Evolutionary conservation across 2,329 filamentous ascomycete genomes (phyloP).

Genomic region (Ceratocystis eucalypticola): DNA sequence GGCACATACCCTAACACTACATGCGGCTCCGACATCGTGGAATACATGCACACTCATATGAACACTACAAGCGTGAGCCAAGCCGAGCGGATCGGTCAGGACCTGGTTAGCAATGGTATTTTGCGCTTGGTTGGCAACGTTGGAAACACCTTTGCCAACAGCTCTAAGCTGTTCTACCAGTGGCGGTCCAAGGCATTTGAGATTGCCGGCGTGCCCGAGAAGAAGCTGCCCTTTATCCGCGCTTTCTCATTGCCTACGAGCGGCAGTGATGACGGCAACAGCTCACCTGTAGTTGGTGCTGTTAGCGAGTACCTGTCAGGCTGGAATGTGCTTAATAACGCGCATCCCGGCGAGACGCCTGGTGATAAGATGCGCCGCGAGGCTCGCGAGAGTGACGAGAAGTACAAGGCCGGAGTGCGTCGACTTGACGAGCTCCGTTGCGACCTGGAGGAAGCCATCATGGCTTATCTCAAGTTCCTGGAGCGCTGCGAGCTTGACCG

Average conservation of each 20-base stretch:
- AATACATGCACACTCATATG: constrained; percentile 86
- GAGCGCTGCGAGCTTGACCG: constrained; percentile 94
- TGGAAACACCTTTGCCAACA: constrained; percentile 91
- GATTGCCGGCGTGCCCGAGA: constrained; percentile 74
- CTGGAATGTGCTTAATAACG: constrained; percentile 63
- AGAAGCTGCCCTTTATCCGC: constrained; percentile 58
- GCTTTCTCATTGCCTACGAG: constrained; percentile 59
- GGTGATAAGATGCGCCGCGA: constrained; percentile 76
- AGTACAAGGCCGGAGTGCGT: constrained; percentile 75
- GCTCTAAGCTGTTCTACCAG: constrained; percentile 93
- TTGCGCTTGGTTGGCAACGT: constrained; percentile 86
- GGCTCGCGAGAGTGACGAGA: constrained; percentile 78
- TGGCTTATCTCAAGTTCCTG: constrained; percentile 85
- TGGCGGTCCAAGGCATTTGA: constrained; percentile 91
- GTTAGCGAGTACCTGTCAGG: constrained; percentile 80
- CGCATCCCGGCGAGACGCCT: constrained; percentile 74
- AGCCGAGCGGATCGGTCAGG: constrained; percentile 88
- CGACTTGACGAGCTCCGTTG: constrained; percentile 85
- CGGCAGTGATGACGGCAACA: constrained; percentile 38
- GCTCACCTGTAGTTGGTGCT: constrained; percentile 68
- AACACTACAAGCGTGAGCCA: constrained; percentile 72
- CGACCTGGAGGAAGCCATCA: constrained; percentile 88
- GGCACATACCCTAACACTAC: constrained; percentile 92
- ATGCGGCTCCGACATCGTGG: constrained; percentile 80
- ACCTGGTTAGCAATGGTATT: constrained; percentile 74